Percentiles rank a stretch among this genome's conserved stretches.
These are phyloP conservation scores for Skeletonema grethae DNA, from an alignment of 108 stramenopile species.

Conservation along the genomic window DNA sequence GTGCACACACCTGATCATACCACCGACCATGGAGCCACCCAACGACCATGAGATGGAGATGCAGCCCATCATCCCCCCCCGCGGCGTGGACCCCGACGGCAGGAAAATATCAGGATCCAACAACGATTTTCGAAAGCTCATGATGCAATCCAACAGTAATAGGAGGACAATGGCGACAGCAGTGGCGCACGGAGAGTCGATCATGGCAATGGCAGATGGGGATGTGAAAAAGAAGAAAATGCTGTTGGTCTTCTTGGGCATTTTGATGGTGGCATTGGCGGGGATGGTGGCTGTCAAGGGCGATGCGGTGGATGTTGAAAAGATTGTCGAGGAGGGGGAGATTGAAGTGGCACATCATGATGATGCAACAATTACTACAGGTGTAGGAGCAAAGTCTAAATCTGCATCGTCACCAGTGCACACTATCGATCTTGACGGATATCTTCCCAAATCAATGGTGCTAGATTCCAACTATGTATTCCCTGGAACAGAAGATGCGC, in stretches of 20 bases:
- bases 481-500: conserved; percentile 36
- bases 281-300: conserved; percentile 21
- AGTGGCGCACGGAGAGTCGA: not conserved
- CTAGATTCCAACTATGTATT: conserved; percentile 14
- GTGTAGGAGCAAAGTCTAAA: not conserved
- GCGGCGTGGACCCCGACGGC: not conserved
- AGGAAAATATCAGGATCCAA: not conserved
- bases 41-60: not conserved
- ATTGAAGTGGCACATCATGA: conserved; percentile 4
- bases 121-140: too few relatives aligned
- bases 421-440: conserved; percentile 15
- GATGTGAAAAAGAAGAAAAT: conserved; percentile 19
- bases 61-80: not conserved
- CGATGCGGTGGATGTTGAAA: conserved; percentile 18
- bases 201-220: not conserved
- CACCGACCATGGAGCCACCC: not conserved
- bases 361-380: not conserved
- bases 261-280: conserved; percentile 19
- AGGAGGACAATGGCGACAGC: not conserved
- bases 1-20: too few relatives aligned
- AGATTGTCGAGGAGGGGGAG: conserved; percentile 13
- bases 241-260: conserved; percentile 16
- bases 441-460: conserved; percentile 18
- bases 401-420: not conserved
- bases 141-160: not conserved